These are phyloP conservation scores for Warburgia ugandensis DNA, from an alignment of 164 flowering plant species.

Conservation along the genomic window DNA sequence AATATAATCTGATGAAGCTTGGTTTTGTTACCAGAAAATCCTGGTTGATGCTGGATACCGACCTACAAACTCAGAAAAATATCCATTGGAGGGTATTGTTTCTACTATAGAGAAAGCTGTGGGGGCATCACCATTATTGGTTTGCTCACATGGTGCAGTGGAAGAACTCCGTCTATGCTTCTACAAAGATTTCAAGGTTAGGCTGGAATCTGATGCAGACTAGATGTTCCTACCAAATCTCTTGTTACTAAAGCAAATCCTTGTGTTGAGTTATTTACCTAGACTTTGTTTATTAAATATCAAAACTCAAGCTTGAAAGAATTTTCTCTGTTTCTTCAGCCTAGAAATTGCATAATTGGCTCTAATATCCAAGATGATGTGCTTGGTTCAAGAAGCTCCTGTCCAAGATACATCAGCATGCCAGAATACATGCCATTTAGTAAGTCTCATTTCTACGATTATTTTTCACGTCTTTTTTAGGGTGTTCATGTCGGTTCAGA, in stretches of 20 bases:
- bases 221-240: too few relatives aligned
- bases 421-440: constrained; percentile 28
- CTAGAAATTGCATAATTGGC: constrained; percentile 44
- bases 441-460: constrained; percentile 11
- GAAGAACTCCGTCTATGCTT: constrained; percentile 76
- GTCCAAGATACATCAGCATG: constrained; percentile 64
- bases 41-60: constrained; percentile 67
- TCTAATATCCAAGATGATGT: constrained; percentile 13
- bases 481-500: not conserved
- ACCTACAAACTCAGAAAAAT: constrained; percentile 54
- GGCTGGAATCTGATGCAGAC: constrained; percentile 7
- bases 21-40: constrained; percentile 27
- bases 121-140: constrained; percentile 49
- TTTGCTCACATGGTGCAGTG: constrained; percentile 58
- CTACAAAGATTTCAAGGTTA: constrained; percentile 75
- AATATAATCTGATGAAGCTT: not conserved
- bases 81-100: constrained; percentile 69
- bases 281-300: not conserved
- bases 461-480: not conserved
- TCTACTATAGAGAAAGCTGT: constrained; percentile 74
- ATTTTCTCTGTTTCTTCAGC: constrained; percentile 35
- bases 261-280: not conserved
- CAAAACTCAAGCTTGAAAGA: constrained; percentile 5
- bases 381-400: constrained; percentile 31
- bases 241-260: not conserved